A percentile compares a stretch with the other conserved stretches of the same genome.
Evolutionary conservation across 2,329 filamentous ascomycete genomes (phyloP).

Genomic region (Paraphaeosphaeria sporulosa): DNA sequence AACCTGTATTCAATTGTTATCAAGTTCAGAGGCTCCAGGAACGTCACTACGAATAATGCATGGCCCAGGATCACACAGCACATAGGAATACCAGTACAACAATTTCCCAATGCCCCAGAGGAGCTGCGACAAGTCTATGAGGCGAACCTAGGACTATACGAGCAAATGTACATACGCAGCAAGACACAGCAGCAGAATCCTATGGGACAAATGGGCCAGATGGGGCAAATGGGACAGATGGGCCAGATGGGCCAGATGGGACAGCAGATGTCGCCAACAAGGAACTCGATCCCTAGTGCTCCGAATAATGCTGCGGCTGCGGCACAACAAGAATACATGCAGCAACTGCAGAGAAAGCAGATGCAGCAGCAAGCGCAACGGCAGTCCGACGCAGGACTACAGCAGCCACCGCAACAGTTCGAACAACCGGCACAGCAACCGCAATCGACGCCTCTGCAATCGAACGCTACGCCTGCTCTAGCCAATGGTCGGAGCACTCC

Average conservation of each 20-base stretch:
- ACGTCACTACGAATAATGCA: slow-evolving; percentile 71
- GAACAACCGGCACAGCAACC: slow-evolving; percentile 40
- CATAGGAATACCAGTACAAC: slow-evolving; percentile 51
- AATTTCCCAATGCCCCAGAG: slow-evolving; percentile 68
- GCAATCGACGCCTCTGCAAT: slow-evolving; percentile 54
- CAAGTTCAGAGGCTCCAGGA: slow-evolving; percentile 79
- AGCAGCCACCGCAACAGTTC: slow-evolving; percentile 46
- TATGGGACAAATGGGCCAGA: slow-evolving; percentile 11
- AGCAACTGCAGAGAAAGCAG: slow-evolving; percentile 54
- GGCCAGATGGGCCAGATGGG: slow-evolving; percentile 22
- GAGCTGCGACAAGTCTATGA: slow-evolving; percentile 79
- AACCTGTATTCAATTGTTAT: slow-evolving; percentile 80
- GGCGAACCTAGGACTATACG: slow-evolving; percentile 77
- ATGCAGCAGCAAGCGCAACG: slow-evolving; percentile 35
- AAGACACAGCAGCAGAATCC: slow-evolving; percentile 57
- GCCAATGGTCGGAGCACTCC: slow-evolving; percentile 58
- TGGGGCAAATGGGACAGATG: slow-evolving; percentile 12
- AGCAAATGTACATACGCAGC: slow-evolving; percentile 66
- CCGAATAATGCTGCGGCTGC: slow-evolving; percentile 55
- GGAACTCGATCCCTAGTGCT: slow-evolving; percentile 37
- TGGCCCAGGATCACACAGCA: slow-evolving; percentile 76
- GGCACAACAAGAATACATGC: slow-evolving; percentile 56
- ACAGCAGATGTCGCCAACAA: slow-evolving; percentile 47
- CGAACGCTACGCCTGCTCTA: slow-evolving; percentile 56
- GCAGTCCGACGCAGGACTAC: slow-evolving; percentile 9